Evolutionary conservation across 352 stramenopile species (phyloP).

Genomic region (Phytophthora capsici): DNA sequence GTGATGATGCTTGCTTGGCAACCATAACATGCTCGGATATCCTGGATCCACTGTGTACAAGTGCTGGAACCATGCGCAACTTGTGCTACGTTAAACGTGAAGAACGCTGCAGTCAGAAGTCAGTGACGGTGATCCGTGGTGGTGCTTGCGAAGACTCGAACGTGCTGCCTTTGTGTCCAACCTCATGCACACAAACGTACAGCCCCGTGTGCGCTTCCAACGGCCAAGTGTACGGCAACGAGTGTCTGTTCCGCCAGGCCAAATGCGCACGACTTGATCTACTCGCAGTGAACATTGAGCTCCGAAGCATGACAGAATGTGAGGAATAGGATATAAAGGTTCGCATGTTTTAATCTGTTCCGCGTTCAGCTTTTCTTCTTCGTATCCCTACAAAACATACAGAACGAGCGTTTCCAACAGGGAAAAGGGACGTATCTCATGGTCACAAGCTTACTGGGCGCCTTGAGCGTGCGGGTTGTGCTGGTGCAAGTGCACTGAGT

Average conservation of each 20-base stretch:
- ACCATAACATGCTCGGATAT: constrained; percentile 48
- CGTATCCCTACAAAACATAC: constrained; percentile 31
- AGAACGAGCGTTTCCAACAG: constrained; percentile 15
- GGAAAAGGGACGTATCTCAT: constrained; percentile 10
- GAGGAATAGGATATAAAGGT: constrained; percentile 20
- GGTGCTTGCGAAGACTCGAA: constrained; percentile 38
- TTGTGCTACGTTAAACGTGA: constrained; percentile 45
- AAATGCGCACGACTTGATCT: constrained; percentile 41
- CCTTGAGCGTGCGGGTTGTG: constrained; percentile 43
- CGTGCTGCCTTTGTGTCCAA: constrained; percentile 39
- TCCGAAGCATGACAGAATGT: constrained; percentile 20
- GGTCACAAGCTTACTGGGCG: constrained; percentile 13
- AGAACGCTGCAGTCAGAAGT: constrained; percentile 32
- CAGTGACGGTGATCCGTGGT: constrained; percentile 29
- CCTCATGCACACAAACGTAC: constrained; percentile 45
- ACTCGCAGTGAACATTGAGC: constrained; percentile 30
- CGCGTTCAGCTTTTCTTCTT: constrained; percentile 3
- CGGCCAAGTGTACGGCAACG: constrained; percentile 58
- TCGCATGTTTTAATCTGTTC: constrained; percentile 26
- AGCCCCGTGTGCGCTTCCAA: constrained; percentile 57
- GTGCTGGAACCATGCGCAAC: constrained; percentile 52
- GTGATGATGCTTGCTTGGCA: constrained; percentile 1
- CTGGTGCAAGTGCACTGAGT: constrained; percentile 61
- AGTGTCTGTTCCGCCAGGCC: constrained; percentile 59
- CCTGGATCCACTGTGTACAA: constrained; percentile 60